Percentiles rank a stretch among this genome's conserved stretches.
These are phyloP conservation scores for Sphagnum tenellum DNA, from an alignment of 225 moss, liverwort and hornwort species.

Conservation along the genomic window DNA sequence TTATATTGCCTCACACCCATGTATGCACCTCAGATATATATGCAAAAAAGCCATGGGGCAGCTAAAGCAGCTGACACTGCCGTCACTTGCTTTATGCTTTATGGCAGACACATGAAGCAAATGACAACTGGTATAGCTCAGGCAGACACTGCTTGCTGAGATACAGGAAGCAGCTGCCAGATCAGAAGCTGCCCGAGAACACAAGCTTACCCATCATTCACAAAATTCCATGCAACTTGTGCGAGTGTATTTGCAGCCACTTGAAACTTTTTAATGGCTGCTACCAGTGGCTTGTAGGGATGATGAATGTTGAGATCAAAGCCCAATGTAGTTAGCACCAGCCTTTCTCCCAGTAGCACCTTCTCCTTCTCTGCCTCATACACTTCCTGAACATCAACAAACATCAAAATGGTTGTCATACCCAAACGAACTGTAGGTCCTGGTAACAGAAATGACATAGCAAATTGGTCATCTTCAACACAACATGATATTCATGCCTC, in stretches of 20 bases:
- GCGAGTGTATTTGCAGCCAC: constrained; percentile 77
- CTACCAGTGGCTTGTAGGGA: constrained; percentile 84
- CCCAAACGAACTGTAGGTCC: no score
- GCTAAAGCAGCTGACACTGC: not conserved
- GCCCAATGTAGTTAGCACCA: constrained; percentile 72
- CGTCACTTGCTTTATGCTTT: constrained; percentile 2
- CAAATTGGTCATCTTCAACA: no score
- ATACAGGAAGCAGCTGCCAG: not conserved
- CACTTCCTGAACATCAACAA: constrained; percentile 36
- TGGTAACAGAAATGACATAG: no score
- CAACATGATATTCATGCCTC: no score
- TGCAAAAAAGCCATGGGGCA: no score
- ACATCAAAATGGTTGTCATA: no score
- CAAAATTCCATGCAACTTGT: constrained; percentile 97
- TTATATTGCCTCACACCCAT: constrained; percentile 1
- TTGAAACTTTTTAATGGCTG: constrained; percentile 76
- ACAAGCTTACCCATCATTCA: constrained; percentile 83
- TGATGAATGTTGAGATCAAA: constrained; percentile 91
- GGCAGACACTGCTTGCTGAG: not conserved
- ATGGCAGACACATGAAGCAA: constrained; percentile 5
- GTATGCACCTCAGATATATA: no score
- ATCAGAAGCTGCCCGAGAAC: constrained; percentile 9
- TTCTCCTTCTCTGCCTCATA: constrained; percentile 78
- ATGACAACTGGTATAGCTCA: constrained; percentile 3
- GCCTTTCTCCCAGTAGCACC: constrained; percentile 69